Base-by-base conservation (phyloP, 1,139 yeast genomes). In the Debaryomycetaceae sp. region DNA sequence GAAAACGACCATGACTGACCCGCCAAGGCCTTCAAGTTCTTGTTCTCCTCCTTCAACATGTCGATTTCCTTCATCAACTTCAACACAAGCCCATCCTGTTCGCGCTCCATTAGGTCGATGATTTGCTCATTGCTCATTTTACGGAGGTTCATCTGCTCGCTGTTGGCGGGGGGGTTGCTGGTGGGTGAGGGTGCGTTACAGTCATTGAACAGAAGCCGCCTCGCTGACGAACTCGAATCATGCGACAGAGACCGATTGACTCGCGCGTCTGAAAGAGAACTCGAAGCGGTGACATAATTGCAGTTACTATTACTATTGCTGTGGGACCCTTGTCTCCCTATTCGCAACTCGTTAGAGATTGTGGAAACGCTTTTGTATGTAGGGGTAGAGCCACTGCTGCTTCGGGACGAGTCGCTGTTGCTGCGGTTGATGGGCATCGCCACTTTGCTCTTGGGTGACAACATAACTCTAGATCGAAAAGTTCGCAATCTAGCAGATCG, bases 21-120 rank as follows among this genome's bases (percentile, higher is more conserved):
- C 12, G 16, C 35, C 33, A 31, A 36, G 37, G 24, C 28, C 36
- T 44, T 58, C 30, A 67, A 49, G 5, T 37, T 35, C 29, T 50
- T 60, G 42, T 75, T 77, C 38, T 78, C 83, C 22, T 69, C 73
- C 40, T 67, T 72, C 36, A 78, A 53, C 7, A 39, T 39, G 16
- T 65, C 66, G 23, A 78, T 76, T 42, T 78, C 83, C 41, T 65
- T 65, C 71, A 76, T 67, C 25, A 78, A 51, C 43, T 66, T 72
- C 39, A 77, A 53, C 6, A 77, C 84, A 22, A 77, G 73, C 3
- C 79, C 81, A 43, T 78, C 85, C 46, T 78, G 84, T 46, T 78
- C 84, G 35, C 76, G 65, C 46, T 78, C 85, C 83, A 78, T 75
- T 34, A 70, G 58, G 48, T 77, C 80, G 29, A 78, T 68, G 23